These are phyloP conservation scores for Polychytrium aggregatum DNA, from an alignment of 192 early-diverging fungal genomes.

Conservation along the genomic window DNA sequence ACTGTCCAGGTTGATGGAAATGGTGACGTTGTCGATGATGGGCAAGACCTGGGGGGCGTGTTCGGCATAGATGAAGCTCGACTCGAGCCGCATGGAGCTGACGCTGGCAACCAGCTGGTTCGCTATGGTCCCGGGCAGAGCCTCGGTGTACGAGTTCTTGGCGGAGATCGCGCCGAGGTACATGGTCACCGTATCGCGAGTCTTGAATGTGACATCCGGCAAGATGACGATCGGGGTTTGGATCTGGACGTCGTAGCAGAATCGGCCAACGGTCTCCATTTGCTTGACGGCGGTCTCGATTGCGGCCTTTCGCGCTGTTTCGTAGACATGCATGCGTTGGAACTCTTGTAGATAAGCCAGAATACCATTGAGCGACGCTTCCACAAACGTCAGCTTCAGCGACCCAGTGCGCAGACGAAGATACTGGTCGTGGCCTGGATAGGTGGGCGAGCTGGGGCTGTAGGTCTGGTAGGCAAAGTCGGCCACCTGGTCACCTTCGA, in stretches of 20 bases:
- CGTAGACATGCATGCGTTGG: constrained; percentile 79
- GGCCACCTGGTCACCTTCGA: constrained; percentile 81
- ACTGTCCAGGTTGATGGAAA: no score
- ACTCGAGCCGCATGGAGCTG: constrained; percentile 24
- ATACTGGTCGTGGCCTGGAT: constrained; percentile 78
- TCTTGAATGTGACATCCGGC: constrained; percentile 43
- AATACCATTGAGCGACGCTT: constrained; percentile 57
- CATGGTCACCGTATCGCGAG: constrained; percentile 54
- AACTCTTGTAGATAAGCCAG: constrained; percentile 76
- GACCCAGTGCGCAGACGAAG: constrained; percentile 71
- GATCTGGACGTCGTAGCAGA: constrained; percentile 79
- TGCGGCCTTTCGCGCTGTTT: constrained; percentile 77
- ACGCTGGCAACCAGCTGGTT: constrained; percentile 20
- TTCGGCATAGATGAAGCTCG: constrained; percentile 12
- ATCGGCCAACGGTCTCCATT: constrained; percentile 62
- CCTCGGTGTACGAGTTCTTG: constrained; percentile 56
- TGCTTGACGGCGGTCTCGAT: constrained; percentile 65
- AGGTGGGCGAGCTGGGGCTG: constrained; percentile 35
- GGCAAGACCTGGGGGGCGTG: constrained; percentile 30
- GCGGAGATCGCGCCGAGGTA: constrained; percentile 83
- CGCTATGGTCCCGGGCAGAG: constrained; percentile 27
- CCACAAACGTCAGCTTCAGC: constrained; percentile 66
- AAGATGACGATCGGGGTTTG: constrained; percentile 78
- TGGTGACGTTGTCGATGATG: constrained; percentile 79
- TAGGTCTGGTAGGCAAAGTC: constrained; percentile 84